Base-by-base conservation (phyloP, 345 rosid genomes). In the Camelina neglecta region DNA sequence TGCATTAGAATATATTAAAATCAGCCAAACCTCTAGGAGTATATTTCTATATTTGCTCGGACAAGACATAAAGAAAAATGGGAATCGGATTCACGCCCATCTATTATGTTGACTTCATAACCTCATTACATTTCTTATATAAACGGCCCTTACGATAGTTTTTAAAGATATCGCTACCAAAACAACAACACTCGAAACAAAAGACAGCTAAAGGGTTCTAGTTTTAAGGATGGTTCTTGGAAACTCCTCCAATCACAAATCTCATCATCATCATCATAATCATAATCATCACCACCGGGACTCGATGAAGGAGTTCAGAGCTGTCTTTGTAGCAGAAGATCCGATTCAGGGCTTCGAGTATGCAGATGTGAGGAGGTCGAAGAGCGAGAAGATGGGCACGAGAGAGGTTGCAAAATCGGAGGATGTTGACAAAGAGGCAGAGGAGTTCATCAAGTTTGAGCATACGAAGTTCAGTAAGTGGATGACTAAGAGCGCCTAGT, bases 371-470 rank as follows among this genome's bases (percentile, higher is more conserved):
- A 65, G 63, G 64, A 78, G 68, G 77, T 13, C 51, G 1, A 54
- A 42, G 69, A 78, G 77, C 45, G 80, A 71, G 47, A 65, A 15
- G 18, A 41, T 64, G 15, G 56, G 18, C 2, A 50, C 63, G n/a
- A 72, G 67, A 42, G 60, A 62, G 47, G 72, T 21, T 36, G 58
- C 61, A 1, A 71, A 70, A 49, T 11, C 57, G 16, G 83, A 82
- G 57, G 76, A 80, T 50, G 78, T 93, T n/a, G 81, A 93, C 59
- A 66, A 47, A 42, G 92, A 81, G 72, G 93, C 98, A 23, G 93
- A 88, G 48, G 82, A 80, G 12, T 93, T 89, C 49, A 88, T 91
- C 67, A 74, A 55, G 76, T 48, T 83, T 2, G 81, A 87, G 83
- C 98, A 93, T 59, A 74, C 33, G 65, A 85, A 79, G 86, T 91